Conservation (phyloP, 352 stramenopile species). For the Pythium graminicola region DNA sequence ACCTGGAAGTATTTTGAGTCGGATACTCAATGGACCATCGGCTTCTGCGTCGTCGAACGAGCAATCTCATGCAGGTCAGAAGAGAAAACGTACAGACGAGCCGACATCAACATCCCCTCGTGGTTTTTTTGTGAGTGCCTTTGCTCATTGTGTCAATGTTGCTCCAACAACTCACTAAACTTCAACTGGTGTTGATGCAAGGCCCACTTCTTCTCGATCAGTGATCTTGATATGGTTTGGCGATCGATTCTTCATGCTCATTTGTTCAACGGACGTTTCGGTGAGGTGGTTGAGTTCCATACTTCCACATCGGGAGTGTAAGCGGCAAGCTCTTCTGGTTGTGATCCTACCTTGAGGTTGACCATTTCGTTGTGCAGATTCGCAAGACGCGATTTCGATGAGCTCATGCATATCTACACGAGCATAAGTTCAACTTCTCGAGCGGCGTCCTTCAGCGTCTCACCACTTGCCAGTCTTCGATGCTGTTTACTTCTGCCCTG, state of each 20-base stretch:
- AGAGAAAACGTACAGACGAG: slow-evolving; percentile 22
- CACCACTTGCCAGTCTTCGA: slow-evolving; percentile 40
- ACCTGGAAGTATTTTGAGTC: slow-evolving; percentile 7
- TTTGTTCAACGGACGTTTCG: slow-evolving; percentile 34
- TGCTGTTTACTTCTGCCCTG: slow-evolving; percentile 69
- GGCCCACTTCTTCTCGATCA: slow-evolving; percentile 38
- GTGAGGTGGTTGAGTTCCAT: slow-evolving; percentile 34
- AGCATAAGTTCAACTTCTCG: slow-evolving; percentile 33
- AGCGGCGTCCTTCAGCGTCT: slow-evolving; percentile 28
- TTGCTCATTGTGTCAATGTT: neutral
- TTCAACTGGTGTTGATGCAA: slow-evolving; percentile 2
- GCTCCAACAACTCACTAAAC: neutral
- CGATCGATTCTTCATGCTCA: slow-evolving; percentile 34
- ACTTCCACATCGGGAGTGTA: slow-evolving; percentile 42
- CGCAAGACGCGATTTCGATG: slow-evolving; percentile 63
- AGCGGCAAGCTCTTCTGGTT: slow-evolving; percentile 1
- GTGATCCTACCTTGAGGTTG: neutral
- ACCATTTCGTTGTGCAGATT: slow-evolving; percentile 26
- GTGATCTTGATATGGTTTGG: slow-evolving; percentile 39
- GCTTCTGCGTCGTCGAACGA: slow-evolving; percentile 3
- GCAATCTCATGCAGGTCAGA: slow-evolving; percentile 16
- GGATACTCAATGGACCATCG: slow-evolving; percentile 14
- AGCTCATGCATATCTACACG: slow-evolving; percentile 67
- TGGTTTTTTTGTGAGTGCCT: slow-evolving; percentile 26
- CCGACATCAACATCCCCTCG: neutral